These are phyloP conservation scores for Penicillium brasilianum DNA, from an alignment of 2,329 filamentous ascomycete genomes.

Conservation along the genomic window DNA sequence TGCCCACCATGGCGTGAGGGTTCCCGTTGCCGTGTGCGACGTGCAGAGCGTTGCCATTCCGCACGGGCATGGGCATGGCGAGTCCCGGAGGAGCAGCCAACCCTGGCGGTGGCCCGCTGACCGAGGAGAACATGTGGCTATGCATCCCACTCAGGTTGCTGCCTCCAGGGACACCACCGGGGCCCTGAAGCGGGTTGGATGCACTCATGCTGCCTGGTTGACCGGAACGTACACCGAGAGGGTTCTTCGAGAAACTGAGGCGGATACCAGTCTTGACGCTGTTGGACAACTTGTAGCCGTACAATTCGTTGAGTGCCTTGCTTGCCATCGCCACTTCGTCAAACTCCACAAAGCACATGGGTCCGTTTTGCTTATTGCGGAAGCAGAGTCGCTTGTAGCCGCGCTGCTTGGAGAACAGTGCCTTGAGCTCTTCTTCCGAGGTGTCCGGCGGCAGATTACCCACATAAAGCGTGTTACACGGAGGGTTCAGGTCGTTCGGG, in stretches of 20 bases:
- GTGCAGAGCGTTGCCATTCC: constrained; percentile 41
- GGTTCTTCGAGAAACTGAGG: constrained; percentile 96
- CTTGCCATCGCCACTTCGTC: constrained; percentile 92
- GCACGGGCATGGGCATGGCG: constrained; percentile 46
- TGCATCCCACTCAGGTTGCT: constrained; percentile 61
- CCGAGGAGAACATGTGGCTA: constrained; percentile 67
- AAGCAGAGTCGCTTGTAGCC: constrained; percentile 96
- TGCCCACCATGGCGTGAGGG: constrained; percentile 37
- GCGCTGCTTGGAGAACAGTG: constrained; percentile 87
- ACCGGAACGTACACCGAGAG: constrained; percentile 83
- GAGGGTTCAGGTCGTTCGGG: constrained; percentile 93
- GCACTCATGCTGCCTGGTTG: constrained; percentile 64
- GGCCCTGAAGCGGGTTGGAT: constrained; percentile 56
- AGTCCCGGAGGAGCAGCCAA: constrained; percentile 76
- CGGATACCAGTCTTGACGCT: constrained; percentile 94
- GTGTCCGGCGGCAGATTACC: constrained; percentile 94
- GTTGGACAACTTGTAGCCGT: constrained; percentile 85
- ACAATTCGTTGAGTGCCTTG: constrained; percentile 86
- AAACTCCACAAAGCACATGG: constrained; percentile 99
- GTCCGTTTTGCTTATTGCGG: constrained; percentile 90
- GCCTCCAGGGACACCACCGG: constrained; percentile 62
- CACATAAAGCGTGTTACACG: constrained; percentile 97
- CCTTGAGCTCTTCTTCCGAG: constrained; percentile 92
- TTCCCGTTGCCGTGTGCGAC: constrained; percentile 29
- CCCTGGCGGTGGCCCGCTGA: constrained; percentile 80